These are phyloP conservation scores for Starmerella riodocensis DNA, from an alignment of 805 yeast genomes.

Conservation along the genomic window DNA sequence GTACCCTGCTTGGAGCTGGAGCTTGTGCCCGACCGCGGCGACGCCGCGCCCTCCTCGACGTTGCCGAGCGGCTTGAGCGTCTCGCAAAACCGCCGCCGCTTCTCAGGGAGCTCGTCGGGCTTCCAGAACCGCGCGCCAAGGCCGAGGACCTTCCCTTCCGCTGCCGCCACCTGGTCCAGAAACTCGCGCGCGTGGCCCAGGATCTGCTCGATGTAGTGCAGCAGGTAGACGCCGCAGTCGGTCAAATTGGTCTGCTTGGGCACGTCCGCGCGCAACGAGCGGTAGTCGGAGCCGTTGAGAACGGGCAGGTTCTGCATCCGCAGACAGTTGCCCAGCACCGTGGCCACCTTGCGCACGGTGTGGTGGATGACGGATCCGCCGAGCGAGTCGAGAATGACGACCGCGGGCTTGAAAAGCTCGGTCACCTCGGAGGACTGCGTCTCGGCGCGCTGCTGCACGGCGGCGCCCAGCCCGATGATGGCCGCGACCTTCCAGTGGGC, in stretches of 20 bases:
- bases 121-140: constrained; percentile 15
- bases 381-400: constrained; percentile 66
- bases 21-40: no score
- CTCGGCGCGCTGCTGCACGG: constrained; percentile 4
- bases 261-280: constrained; percentile 39
- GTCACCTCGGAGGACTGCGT: not conserved
- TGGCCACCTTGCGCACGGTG: constrained; percentile 13
- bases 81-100: constrained; percentile 12
- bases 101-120: constrained; percentile 7
- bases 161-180: constrained; percentile 2
- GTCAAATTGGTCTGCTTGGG: constrained; percentile 80
- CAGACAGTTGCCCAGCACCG: constrained; percentile 8
- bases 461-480: constrained; percentile 27
- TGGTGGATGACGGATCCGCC: constrained; percentile 22
- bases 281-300: constrained; percentile 44
- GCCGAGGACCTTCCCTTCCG: constrained; percentile 1
- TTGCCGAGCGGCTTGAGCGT: constrained; percentile 7
- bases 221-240: constrained; percentile 90
- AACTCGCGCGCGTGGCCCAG: constrained; percentile 38
- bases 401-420: constrained; percentile 26
- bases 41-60: not conserved
- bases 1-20: not conserved
- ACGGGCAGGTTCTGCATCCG: constrained; percentile 23
- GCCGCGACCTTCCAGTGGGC: constrained; percentile 84
- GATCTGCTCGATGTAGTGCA: constrained; percentile 55